These are phyloP conservation scores for Leishmania aethiopica DNA, from an alignment of 208 protist species.

Conservation along the genomic window DNA sequence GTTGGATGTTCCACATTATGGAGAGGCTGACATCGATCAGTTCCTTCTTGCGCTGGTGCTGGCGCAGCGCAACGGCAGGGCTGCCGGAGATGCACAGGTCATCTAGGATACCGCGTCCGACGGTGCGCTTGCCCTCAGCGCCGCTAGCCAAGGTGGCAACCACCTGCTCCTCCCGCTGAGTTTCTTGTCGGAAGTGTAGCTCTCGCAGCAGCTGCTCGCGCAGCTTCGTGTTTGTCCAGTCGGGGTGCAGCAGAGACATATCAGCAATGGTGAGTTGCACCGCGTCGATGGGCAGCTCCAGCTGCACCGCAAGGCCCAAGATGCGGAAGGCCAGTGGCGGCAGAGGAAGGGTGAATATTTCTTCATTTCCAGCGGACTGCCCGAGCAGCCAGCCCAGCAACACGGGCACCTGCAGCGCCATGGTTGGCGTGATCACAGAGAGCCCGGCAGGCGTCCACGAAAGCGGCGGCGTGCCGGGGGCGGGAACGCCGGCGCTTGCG, in stretches of 20 bases:
- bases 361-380: constrained; percentile 43
- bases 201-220: constrained; percentile 17
- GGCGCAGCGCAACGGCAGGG: constrained; percentile 15
- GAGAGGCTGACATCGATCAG: constrained; percentile 36
- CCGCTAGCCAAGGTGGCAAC: too few species aligned
- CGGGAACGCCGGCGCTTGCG: not conserved
- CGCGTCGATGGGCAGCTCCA: constrained; percentile 21
- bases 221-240: constrained; percentile 14
- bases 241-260: constrained; percentile 34
- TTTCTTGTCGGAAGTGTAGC: not conserved
- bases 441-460: not conserved
- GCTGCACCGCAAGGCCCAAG: constrained; percentile 32
- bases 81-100: constrained; percentile 6
- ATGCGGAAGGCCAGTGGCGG: constrained; percentile 61
- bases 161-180: not conserved
- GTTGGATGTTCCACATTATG: constrained; percentile 28
- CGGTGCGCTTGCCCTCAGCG: not conserved
- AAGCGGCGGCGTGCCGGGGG: not conserved
- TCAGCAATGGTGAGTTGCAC: constrained; percentile 28
- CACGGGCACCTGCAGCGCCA: constrained; percentile 30
- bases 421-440: not conserved
- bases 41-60: constrained; percentile 41
- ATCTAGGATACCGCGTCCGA: not conserved
- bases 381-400: constrained; percentile 60
- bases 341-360: constrained; percentile 44